Evolutionary conservation across 2,329 filamentous ascomycete genomes (phyloP).

Genomic region (Fusarium pilosicola): DNA sequence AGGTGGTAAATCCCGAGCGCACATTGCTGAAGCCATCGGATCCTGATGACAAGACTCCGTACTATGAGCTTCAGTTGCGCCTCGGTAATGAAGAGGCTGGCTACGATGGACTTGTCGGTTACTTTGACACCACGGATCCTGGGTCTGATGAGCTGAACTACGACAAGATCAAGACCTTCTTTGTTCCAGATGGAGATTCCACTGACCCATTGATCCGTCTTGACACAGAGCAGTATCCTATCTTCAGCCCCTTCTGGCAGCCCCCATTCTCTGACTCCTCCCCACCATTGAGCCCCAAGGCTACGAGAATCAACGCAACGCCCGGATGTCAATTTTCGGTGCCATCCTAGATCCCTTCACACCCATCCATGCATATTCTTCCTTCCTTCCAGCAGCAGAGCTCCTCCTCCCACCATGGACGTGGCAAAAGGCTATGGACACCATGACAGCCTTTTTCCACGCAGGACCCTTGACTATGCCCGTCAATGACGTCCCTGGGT

Average conservation of each 20-base stretch:
- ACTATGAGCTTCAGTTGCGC: slow-evolving; percentile 51
- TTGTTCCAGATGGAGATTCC: slow-evolving; percentile 11
- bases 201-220: background rate
- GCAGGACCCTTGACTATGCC: slow-evolving; percentile 48
- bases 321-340: slow-evolving; percentile 38
- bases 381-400: slow-evolving; percentile 45
- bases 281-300: background rate
- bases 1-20: background rate
- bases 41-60: background rate
- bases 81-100: slow-evolving; percentile 48
- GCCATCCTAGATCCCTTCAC: slow-evolving; percentile 52
- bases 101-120: slow-evolving; percentile 54
- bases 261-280: slow-evolving; percentile 3
- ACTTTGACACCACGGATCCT: slow-evolving; percentile 44
- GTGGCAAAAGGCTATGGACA: slow-evolving; percentile 49
- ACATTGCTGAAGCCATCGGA: background rate
- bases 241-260: slow-evolving; percentile 42
- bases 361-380: slow-evolving; percentile 49
- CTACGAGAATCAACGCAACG: slow-evolving; percentile 20
- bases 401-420: slow-evolving; percentile 51
- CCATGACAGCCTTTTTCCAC: slow-evolving; percentile 55
- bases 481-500: slow-evolving; percentile 26
- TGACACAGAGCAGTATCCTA: slow-evolving; percentile 36
- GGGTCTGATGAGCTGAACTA: slow-evolving; percentile 35
- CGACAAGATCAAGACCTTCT: slow-evolving; percentile 43